Base-by-base conservation (phyloP, 2,329 filamentous ascomycete species). In the Colletotrichum euphorbiae region DNA sequence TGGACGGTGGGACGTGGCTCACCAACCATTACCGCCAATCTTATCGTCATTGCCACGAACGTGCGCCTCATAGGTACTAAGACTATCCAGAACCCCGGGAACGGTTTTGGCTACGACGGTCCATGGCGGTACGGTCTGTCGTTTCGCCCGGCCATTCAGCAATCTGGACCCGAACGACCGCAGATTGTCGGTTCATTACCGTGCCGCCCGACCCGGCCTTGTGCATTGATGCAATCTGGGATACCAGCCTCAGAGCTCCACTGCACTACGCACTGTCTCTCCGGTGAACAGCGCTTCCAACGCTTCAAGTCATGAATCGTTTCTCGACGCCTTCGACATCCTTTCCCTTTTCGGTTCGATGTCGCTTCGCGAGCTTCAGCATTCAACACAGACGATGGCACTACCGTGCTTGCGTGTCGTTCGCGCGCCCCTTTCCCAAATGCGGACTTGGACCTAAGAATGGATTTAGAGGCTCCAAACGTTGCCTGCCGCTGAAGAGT, bases 271-370 rank as follows among this genome's bases (percentile, higher is more conserved):
- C 64, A 67, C 64, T 51, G 64, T 58, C 31, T 21, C 43, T 15
- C 11, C 21, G 36, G 45, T 51, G 64, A 43, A 31, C 64, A 43
- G 51, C 51, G 36, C 64, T 57, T 8, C 36, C 6, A 38, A 46
- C n/a, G 38, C 19, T 38, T 9, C 28, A 24, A 57, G 43, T 17
- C 33, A 19, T 17, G 50, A 36, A 12, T 63, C 45, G 51, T 28
- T 63, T 67, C 59, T 63, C 52, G 59, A 48, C 36, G 46, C 24
- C 36, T 60, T 60, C 54, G 54, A 69, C 40, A 31, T 19, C 48
- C 40, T 56, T 68, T 50, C 55, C 66, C 33, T 15, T 66, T 66
- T 21, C 40, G 62, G 61, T n/a, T 28, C 36, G 51, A 19, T 54
- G 50, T n/a, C 17, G 12, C 36, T 17, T 33, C 21, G 33, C 33